phyloP scores from a whole-genome alignment of 2,329 filamentous ascomycete species.

The Arthroderma sp. region DNA sequence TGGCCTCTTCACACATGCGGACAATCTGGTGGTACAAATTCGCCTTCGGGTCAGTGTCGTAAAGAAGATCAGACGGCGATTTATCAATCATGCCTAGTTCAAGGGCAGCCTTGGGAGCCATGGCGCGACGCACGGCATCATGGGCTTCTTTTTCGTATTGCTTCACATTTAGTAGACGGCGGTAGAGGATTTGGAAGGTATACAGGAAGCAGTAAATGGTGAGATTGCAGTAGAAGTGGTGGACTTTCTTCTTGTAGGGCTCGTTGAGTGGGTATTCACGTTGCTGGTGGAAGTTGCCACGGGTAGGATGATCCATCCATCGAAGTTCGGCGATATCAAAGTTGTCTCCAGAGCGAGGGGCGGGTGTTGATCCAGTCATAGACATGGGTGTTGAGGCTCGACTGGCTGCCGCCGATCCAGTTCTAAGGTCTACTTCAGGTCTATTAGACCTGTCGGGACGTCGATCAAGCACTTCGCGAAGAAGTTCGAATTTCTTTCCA shows the following conservation, averaged over 20 bases:
- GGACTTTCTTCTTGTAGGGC: conserved; percentile 66
- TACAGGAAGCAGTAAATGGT: conserved; percentile 91
- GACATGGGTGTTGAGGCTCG: conserved; percentile 26
- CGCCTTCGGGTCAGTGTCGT: conserved; percentile 48
- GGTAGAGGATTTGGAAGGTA: conserved; percentile 83
- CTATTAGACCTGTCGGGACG: conserved; percentile 58
- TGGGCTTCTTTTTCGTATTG: conserved; percentile 60
- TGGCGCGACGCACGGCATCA: conserved; percentile 60
- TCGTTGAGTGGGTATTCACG: conserved; percentile 62
- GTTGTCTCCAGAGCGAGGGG: conserved; percentile 30
- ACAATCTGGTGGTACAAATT: conserved; percentile 80
- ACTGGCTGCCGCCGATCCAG: conserved; percentile 58
- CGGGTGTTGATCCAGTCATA: not conserved
- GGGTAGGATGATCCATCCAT: conserved; percentile 50
- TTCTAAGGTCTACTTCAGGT: conserved; percentile 66
- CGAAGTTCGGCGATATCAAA: conserved; percentile 38
- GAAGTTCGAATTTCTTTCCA: conserved; percentile 61
- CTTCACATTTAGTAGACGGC: conserved; percentile 73
- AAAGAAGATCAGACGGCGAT: conserved; percentile 62
- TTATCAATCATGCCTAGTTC: conserved; percentile 76
- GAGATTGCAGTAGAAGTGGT: conserved; percentile 84
- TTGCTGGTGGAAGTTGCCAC: conserved; percentile 42
- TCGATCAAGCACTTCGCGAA: conserved; percentile 76
- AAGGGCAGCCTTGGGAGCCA: conserved; percentile 65
- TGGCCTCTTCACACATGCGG: conserved; percentile 72